Percentiles rank a stretch among this genome's conserved stretches.
These are phyloP conservation scores for Pyrenophora teres DNA, from an alignment of 2,329 filamentous ascomycete genomes.

Conservation along the genomic window DNA sequence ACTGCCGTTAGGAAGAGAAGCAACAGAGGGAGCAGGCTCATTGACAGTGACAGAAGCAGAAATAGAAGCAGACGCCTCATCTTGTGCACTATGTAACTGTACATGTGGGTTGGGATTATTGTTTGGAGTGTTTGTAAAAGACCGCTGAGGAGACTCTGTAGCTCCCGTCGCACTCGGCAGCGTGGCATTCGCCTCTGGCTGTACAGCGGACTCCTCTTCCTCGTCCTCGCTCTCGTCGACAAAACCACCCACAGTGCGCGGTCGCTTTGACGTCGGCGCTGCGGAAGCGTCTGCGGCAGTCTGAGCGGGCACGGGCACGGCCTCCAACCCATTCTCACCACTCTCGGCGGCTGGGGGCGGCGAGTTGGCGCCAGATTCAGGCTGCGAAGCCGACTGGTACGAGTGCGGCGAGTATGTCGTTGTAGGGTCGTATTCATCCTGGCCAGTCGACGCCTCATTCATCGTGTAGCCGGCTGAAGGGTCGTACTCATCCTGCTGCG, in stretches of 20 bases:
- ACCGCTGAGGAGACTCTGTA: conserved; percentile 58
- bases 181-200: conserved; percentile 55
- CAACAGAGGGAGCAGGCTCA: conserved; percentile 56
- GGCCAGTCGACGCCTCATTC: conserved; percentile 51
- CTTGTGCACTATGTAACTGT: conserved; percentile 64
- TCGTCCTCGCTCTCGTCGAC: conserved; percentile 67
- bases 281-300: conserved; percentile 34
- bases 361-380: conserved; percentile 36
- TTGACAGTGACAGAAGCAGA: conserved; percentile 48
- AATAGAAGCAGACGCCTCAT: conserved; percentile 51
- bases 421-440: conserved; percentile 50
- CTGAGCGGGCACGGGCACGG: conserved; percentile 25
- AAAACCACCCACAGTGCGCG: conserved; percentile 64
- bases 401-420: conserved; percentile 33
- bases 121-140: conserved; percentile 61
- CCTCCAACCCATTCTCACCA: conserved; percentile 32
- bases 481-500: conserved; percentile 52
- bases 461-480: conserved; percentile 46
- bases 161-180: conserved; percentile 55
- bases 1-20: conserved; percentile 55
- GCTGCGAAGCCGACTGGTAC: conserved; percentile 32
- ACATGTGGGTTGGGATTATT: conserved; percentile 63
- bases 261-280: conserved; percentile 47
- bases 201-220: conserved; percentile 55
- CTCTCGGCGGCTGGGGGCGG: conserved; percentile 27